These are phyloP conservation scores for Pyrenochaeta sp. DNA, from an alignment of 2,329 filamentous ascomycete species.

Conservation along the genomic window DNA sequence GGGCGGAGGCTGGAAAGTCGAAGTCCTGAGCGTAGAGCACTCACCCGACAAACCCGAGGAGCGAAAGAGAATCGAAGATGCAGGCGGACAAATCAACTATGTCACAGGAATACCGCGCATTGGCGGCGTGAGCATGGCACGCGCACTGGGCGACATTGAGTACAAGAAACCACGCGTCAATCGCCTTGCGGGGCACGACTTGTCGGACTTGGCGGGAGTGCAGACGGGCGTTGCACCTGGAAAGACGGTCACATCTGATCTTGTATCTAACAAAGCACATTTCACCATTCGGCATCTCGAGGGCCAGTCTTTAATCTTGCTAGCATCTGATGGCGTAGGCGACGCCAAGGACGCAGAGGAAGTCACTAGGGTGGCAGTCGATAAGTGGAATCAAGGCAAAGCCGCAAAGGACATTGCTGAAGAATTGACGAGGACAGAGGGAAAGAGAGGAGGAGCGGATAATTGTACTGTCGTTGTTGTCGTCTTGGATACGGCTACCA, in stretches of 20 bases:
- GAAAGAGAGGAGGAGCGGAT: constrained; percentile 24
- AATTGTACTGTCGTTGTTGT: constrained; percentile 35
- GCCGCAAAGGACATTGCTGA: constrained; percentile 27
- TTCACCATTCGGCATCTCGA: constrained; percentile 23
- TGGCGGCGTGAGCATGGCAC: constrained; percentile 37
- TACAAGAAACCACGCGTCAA: constrained; percentile 36
- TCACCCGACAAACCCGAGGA: constrained; percentile 27
- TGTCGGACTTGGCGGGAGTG: constrained; percentile 32
- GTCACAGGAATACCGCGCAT: constrained; percentile 30
- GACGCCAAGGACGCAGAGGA: constrained; percentile 25
- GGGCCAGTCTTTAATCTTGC: constrained; percentile 28
- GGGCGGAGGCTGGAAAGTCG: constrained; percentile 27
- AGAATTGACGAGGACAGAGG: constrained; percentile 23
- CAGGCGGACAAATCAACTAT: constrained; percentile 33
- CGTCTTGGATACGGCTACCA: constrained; percentile 23
- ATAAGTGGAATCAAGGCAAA: constrained; percentile 21
- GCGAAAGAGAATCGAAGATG: constrained; percentile 31
- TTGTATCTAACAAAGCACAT: constrained; percentile 36
- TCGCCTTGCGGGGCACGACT: constrained; percentile 32
- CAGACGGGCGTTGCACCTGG: constrained; percentile 35
- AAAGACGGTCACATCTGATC: constrained; percentile 26
- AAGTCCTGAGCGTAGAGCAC: constrained; percentile 29
- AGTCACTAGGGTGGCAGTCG: constrained; percentile 25
- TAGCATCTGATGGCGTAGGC: constrained; percentile 35
- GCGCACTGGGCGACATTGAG: constrained; percentile 32